phyloP scores from a whole-genome alignment of 2,329 filamentous ascomycete species.

The Fusarium annulatum region DNA sequence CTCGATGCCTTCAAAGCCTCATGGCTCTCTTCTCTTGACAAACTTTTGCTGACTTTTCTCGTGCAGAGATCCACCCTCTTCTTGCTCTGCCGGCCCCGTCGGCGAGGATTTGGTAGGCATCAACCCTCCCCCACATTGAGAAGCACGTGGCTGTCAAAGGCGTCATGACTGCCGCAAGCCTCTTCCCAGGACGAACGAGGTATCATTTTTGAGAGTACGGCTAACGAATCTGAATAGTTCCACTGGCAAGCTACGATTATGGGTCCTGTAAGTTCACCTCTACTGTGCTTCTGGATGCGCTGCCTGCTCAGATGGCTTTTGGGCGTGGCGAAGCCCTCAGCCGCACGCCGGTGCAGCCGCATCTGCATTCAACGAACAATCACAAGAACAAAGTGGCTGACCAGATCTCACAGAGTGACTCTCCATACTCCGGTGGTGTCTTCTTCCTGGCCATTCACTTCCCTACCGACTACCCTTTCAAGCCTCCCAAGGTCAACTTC shows the following conservation, averaged over 20 bases:
- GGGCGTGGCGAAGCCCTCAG: constrained; percentile 31
- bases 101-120: constrained; percentile 95
- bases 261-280: constrained; percentile 82
- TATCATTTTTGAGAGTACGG: constrained; percentile 5
- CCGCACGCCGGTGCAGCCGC: constrained; percentile 22
- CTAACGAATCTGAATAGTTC: constrained; percentile 71
- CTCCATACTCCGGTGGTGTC: constrained; percentile 96
- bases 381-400: constrained; percentile 45
- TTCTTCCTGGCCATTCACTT: constrained; percentile 99
- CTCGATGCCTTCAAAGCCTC: constrained; percentile 15
- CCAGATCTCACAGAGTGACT: constrained; percentile 76
- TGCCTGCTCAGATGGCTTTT: constrained; percentile 13
- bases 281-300: background rate
- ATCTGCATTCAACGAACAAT: constrained; percentile 13
- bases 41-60: constrained; percentile 37
- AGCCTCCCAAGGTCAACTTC: constrained; percentile 99
- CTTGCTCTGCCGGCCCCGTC: constrained; percentile 96
- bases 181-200: background rate
- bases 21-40: background rate
- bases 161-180: constrained; percentile 25
- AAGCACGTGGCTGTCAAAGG: constrained; percentile 32
- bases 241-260: constrained; percentile 99
- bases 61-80: constrained; percentile 93
- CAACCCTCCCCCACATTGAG: constrained; percentile 43
- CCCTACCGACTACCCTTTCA: constrained; percentile 99